phyloP scores from a whole-genome alignment of 768 basidiomycete species.

The Amyloporia xantha region DNA sequence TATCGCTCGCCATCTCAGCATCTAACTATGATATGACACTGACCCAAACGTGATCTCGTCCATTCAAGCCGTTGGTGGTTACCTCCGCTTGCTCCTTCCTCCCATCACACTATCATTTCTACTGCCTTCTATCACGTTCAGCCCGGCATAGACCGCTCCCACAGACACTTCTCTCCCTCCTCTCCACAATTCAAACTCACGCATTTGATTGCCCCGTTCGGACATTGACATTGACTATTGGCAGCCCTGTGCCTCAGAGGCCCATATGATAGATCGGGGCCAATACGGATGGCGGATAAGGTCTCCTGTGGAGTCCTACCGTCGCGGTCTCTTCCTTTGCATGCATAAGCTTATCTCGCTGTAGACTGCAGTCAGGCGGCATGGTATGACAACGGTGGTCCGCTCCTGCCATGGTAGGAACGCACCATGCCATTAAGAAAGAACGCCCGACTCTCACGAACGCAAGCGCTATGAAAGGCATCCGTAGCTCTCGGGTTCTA shows the following conservation, averaged over 20 bases:
- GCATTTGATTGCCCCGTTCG: background rate
- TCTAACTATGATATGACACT: background rate
- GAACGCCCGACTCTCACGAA: background rate
- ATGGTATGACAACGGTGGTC: background rate
- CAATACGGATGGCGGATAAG: background rate
- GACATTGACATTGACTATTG: background rate
- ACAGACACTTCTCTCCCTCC: background rate
- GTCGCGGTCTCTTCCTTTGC: background rate
- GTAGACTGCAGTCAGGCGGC: background rate
- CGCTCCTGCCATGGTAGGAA: background rate
- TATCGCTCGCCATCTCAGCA: background rate
- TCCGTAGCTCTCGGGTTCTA: background rate
- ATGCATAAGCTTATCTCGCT: constrained; percentile 1
- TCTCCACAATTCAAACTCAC: background rate
- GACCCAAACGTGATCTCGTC: background rate
- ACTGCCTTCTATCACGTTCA: background rate
- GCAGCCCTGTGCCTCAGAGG: background rate
- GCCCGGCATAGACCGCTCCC: background rate
- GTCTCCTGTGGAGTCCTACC: background rate
- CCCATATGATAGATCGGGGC: constrained; percentile 1
- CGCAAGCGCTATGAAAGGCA: constrained; percentile 2
- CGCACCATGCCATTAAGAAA: background rate
- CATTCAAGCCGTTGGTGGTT: background rate
- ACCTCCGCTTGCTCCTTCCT: background rate
- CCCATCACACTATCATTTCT: background rate